Evolutionary conservation across 371 early-diverging fungal genomes (phyloP), one percentile per base, ranked within the genome.

Genomic region (Smittium culicis): DNA sequence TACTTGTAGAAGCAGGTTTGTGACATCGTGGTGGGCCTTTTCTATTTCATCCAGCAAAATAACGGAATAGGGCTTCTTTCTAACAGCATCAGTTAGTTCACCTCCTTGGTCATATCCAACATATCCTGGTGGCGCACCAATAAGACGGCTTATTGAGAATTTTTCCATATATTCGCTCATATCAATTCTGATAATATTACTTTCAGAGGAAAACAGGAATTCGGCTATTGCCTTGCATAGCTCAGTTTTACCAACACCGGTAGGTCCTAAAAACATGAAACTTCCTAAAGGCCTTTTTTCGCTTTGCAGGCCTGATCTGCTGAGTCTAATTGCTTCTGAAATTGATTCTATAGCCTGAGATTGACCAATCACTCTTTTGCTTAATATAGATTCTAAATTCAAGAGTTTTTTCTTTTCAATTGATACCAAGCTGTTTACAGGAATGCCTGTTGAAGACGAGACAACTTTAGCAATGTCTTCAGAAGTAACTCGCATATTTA

Each of bases 171-270:
- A 91, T 74, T 92, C 92, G 64, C 80, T 79, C 90, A 90, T 90
- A 74, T 92, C 91, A 54, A 92, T 72, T 5, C 90, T 82, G 27
- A 91, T 79, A 72, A 88, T 78, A 14, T 20, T 20, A 45, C 8
- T 14, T 8, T 45, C 45, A 20, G 14, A 14, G 20, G 8, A 14
- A 73, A 90, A 90, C 34, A 92, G 78, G 73, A 89, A 87, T 64
- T 71, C 73, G 1, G 88, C 85, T 54, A 92, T 74, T 0, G 88
- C 82, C 70, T 92, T 92, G 34, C 90, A 85, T 60, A 91, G 78
- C 77, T 91, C 90, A 0, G 90, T 92, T 75, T 92, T 92, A 35
- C 92, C 92, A 0, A 86, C 86, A 66, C 92, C 92, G 0, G 90
- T 90, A 1, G 92, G 88, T 0, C 92, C 92, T 14, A 92, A 77